A percentile compares a stretch with the other conserved stretches of the same genome.
These are phyloP conservation scores for Phytophthora sojae DNA, from an alignment of 352 stramenopile genomes.

Conservation along the genomic window DNA sequence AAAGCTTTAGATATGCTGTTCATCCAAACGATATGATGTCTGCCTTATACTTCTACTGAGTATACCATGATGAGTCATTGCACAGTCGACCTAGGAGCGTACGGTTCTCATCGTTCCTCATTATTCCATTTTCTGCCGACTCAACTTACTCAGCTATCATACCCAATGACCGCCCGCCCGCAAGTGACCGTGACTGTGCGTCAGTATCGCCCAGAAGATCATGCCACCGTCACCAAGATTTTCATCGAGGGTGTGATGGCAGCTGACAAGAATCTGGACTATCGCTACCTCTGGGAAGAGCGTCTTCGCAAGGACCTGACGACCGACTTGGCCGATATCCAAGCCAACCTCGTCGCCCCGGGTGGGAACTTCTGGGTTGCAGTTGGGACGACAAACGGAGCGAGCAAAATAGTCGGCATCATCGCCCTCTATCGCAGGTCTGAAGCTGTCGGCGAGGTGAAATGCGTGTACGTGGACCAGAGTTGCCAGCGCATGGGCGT, in stretches of 20 bases:
- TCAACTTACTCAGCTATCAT: too few species aligned
- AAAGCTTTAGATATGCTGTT: too few species aligned
- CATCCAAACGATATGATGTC: too few species aligned
- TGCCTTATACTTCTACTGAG: too few species aligned
- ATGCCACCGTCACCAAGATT: slow-evolving; percentile 31
- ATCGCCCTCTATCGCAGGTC: slow-evolving; percentile 26
- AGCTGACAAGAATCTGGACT: slow-evolving; percentile 24
- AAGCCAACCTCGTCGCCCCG: slow-evolving; percentile 21
- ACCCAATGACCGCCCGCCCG: neutral
- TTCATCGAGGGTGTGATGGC: slow-evolving; percentile 15
- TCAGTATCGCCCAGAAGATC: slow-evolving; percentile 30
- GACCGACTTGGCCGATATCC: slow-evolving; percentile 28
- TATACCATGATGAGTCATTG: too few species aligned
- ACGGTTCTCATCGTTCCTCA: too few species aligned
- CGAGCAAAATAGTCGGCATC: slow-evolving; percentile 31
- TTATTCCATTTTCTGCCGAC: too few species aligned
- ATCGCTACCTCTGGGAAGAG: slow-evolving; percentile 33
- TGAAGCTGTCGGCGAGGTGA: slow-evolving; percentile 24
- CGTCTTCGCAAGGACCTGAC: slow-evolving; percentile 25
- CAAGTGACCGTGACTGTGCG: neutral
- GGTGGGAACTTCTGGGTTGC: slow-evolving; percentile 44
- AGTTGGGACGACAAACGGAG: slow-evolving; percentile 1
- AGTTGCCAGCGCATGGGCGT: slow-evolving; percentile 33
- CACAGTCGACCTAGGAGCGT: too few species aligned
- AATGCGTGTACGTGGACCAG: slow-evolving; percentile 34